Base-by-base conservation (phyloP, 129 eudicot species). In the Chrysanthemum seticuspe region DNA sequence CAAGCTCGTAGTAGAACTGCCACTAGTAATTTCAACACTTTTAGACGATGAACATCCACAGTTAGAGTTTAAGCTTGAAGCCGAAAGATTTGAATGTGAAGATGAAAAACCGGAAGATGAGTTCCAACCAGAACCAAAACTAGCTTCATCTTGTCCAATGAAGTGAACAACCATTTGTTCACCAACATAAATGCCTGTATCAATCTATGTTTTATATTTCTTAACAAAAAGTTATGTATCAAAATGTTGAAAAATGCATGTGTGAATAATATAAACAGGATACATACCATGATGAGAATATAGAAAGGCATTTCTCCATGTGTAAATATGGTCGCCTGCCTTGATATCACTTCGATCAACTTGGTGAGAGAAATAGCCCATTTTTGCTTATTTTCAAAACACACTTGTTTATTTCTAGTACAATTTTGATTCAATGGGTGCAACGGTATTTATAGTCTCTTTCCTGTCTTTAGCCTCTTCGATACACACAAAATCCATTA, bases 101-200 rank as follows among this genome's bases (percentile, higher is more conserved):
- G 8, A 36, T 1, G 45, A 6, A 36, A 36, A 36, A 36, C 45
- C 1, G 45, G 45, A 36, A 36, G 45, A 36, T 6, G 0, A 6
- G 45, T 36, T 36, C 45, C 9, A 36, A 36, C 45, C 9, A 36
- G 10, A 36, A 36, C 45, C 45, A 36, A 6, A 5, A 53, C 16
- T 13, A 12, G 13, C 56, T 1, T 53, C 6, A 53, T 3, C 9
- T 36, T 36, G 45, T 36, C 45, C 76, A 6, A 84, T 83, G 67
- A 83, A 86, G 67, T 83, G 91, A 56, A 86, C 86, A 57, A 86
- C 88, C 75, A 75, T 83, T 86, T 77, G 65, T 31, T 77, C 86
- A 16, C 91, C 91, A 53, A 86, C 80, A 64, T 66, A 81, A 74
- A 86, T 86, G 60, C 91, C 91, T 86, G 70, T 45, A 25, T 53